Conservation (phyloP, 169 alveolate genomes). For the Theileria equi region DNA sequence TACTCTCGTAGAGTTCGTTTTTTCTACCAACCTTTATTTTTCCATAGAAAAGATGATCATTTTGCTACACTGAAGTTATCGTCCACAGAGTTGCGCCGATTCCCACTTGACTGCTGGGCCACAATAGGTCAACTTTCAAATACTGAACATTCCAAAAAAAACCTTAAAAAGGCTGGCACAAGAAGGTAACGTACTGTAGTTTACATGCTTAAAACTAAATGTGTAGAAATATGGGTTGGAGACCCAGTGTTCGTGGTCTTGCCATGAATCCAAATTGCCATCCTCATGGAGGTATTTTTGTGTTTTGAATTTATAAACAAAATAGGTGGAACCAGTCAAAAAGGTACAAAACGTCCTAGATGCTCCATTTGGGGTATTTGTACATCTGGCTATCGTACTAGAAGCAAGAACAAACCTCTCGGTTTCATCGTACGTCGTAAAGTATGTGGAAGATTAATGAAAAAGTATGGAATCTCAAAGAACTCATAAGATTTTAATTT, state of each 20-base stretch:
- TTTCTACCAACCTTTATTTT: not conserved
- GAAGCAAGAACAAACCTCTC: conserved; percentile 76
- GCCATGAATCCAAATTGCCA: conserved; percentile 83
- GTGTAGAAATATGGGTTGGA: conserved; percentile 77
- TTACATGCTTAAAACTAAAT: not conserved
- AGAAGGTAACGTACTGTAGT: conserved; percentile 40
- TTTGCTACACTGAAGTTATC: conserved; percentile 82
- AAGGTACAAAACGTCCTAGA: conserved; percentile 77
- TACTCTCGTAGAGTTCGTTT: conserved; percentile 63
- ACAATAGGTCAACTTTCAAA: conserved; percentile 83
- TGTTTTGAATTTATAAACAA: not conserved
- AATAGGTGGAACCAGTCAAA: conserved; percentile 76
- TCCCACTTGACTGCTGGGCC: conserved; percentile 88
- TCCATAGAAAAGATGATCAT: conserved; percentile 67
- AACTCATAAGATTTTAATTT: conserved; percentile 15
- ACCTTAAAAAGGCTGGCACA: conserved; percentile 79
- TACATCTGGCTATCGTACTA: conserved; percentile 75
- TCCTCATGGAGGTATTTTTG: conserved; percentile 80
- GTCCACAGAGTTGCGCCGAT: conserved; percentile 82
- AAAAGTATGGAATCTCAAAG: conserved; percentile 71
- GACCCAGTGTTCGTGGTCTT: conserved; percentile 83
- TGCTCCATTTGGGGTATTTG: conserved; percentile 83
- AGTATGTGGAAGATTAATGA: conserved; percentile 75
- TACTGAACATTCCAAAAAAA: conserved; percentile 64
- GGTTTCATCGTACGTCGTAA: conserved; percentile 78